phyloP scores from a whole-genome alignment of 257 asterid genomes.

The Anisodus tanguticus region DNA sequence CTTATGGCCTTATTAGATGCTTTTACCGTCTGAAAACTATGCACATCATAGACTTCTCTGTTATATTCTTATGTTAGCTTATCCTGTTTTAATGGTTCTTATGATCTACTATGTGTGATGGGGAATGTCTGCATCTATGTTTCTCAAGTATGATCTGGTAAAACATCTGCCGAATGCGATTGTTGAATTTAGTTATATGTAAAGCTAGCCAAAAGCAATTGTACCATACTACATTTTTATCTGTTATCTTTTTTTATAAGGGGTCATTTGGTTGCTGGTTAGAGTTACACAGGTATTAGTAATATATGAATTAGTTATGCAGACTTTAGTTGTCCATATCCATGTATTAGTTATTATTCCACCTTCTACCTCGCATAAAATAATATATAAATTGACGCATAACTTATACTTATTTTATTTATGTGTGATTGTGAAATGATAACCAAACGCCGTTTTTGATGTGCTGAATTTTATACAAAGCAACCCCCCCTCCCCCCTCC shows the following conservation, averaged over 20 bases:
- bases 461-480: too few relatives aligned
- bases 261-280: too few relatives aligned
- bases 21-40: not conserved
- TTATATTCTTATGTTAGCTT: not conserved
- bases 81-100: not conserved
- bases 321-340: too few relatives aligned
- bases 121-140: not conserved
- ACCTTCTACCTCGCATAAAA: too few relatives aligned
- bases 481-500: too few relatives aligned
- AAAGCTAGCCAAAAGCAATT: not conserved
- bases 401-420: too few relatives aligned
- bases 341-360: too few relatives aligned
- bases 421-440: too few relatives aligned
- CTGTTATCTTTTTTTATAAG: not conserved
- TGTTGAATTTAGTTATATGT: not conserved
- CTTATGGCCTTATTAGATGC: conserved; percentile 25
- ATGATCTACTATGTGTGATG: not conserved
- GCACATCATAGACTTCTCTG: not conserved
- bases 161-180: not conserved
- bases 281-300: too few relatives aligned
- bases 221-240: not conserved
- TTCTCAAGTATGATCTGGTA: not conserved
- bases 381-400: too few relatives aligned
- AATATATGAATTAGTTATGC: too few relatives aligned
- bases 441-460: too few relatives aligned